Percentiles rank a stretch among this genome's conserved stretches.
These are phyloP conservation scores for Schizothecium vesticola DNA, from an alignment of 495 filamentous ascomycete species.

Conservation along the genomic window DNA sequence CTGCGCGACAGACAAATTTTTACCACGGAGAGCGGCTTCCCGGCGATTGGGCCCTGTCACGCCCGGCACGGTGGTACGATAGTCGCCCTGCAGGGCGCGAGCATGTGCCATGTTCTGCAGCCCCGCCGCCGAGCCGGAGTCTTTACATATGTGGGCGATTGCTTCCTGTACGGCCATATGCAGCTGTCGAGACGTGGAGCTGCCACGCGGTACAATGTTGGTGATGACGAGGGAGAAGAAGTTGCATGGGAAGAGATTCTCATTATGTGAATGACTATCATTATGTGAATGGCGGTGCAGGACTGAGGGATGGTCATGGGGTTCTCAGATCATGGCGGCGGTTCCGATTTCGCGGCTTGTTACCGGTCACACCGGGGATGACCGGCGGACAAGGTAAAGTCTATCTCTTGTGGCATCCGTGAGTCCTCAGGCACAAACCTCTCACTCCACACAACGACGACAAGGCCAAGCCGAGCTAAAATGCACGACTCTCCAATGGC, in stretches of 20 bases:
- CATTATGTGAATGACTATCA: not conserved
- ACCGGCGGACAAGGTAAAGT: not conserved
- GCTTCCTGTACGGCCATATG: not conserved
- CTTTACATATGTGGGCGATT: not conserved
- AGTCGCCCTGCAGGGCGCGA: accelerated
- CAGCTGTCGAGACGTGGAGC: not conserved
- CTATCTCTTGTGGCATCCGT: not conserved
- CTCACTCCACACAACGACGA: not conserved
- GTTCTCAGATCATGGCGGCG: too few species aligned
- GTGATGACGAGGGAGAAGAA: not conserved
- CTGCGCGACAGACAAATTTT: not conserved
- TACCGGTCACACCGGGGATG: too few species aligned
- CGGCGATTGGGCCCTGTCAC: not conserved
- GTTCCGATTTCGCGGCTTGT: too few species aligned
- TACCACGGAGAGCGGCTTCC: not conserved
- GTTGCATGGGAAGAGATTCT: not conserved
- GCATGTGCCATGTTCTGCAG: not conserved
- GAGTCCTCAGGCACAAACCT: not conserved
- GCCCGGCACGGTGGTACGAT: too few species aligned
- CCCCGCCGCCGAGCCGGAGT: too few species aligned
- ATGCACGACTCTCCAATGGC: not conserved
- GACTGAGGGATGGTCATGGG: too few species aligned
- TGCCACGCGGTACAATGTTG: not conserved
- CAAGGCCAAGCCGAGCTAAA: not conserved
- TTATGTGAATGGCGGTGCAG: not conserved